phyloP scores from a whole-genome alignment of 495 filamentous ascomycete genomes.

The Geoglossum glabrum region DNA sequence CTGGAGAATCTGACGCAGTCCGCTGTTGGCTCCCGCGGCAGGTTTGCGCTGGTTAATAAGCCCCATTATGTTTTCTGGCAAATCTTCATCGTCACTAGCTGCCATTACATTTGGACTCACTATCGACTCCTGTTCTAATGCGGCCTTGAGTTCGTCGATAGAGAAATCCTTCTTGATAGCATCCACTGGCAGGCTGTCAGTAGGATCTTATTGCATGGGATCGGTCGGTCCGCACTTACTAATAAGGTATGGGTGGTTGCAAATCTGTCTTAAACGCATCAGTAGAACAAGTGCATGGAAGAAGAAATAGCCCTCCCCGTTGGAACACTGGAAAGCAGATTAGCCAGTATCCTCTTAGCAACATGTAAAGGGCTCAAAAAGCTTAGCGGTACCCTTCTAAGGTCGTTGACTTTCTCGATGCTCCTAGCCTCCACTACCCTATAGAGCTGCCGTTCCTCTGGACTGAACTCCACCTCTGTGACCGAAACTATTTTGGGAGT shows the following conservation, averaged over 20 bases:
- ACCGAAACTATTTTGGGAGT: slow-evolving; percentile 8
- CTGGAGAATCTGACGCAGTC: neutral
- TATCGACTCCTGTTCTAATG: neutral
- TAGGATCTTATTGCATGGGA: neutral
- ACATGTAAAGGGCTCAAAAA: neutral
- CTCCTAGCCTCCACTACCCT: neutral
- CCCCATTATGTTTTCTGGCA: neutral
- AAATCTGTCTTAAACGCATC: slow-evolving; percentile 13
- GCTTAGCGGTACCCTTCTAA: neutral
- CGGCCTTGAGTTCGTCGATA: slow-evolving; percentile 4
- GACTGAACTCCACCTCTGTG: slow-evolving; percentile 4
- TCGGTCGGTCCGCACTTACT: neutral
- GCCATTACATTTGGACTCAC: neutral
- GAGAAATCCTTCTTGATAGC: slow-evolving; percentile 9
- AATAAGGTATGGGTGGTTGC: slow-evolving; percentile 13
- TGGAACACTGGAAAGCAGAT: neutral
- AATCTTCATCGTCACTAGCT: neutral
- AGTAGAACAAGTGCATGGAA: slow-evolving; percentile 7
- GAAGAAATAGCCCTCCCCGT: slow-evolving; percentile 3
- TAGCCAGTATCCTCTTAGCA: neutral
- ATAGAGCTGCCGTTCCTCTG: neutral
- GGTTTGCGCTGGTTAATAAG: neutral
- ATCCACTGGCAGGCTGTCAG: neutral
- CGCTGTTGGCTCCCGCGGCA: neutral
- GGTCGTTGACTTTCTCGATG: slow-evolving; percentile 8